Evolutionary conservation across 1,284 basidiomycete species (phyloP).

Genomic region (Anthracocystis walkeri): DNA sequence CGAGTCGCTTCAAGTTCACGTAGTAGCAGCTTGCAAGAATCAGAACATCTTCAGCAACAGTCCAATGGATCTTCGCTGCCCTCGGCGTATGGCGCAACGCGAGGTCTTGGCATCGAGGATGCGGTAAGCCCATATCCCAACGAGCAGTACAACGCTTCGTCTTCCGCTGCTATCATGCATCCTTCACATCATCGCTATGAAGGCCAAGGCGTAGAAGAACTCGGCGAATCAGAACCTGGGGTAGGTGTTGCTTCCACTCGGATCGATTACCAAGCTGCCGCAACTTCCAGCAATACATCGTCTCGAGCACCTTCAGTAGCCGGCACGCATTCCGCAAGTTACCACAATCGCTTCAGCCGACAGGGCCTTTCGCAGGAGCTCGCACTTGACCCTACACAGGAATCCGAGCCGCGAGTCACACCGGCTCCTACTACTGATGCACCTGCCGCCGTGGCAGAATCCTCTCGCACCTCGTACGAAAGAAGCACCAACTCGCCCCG

Average conservation of each 20-base stretch:
- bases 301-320: constrained; percentile 41
- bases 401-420: constrained; percentile 3
- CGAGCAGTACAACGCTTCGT: not conserved
- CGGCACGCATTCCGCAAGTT: constrained; percentile 21
- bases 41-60: not conserved
- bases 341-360: constrained; percentile 50
- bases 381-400: constrained; percentile 8
- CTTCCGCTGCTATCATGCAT: not conserved
- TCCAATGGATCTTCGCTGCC: constrained; percentile 1
- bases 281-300: constrained; percentile 19
- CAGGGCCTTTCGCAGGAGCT: constrained; percentile 19
- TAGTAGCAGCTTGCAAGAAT: constrained; percentile 10
- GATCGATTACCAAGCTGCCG: not conserved
- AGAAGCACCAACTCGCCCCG: constrained; percentile 20
- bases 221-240: not conserved
- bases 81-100: constrained; percentile 6
- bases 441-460: not conserved
- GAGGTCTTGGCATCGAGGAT: constrained; percentile 29
- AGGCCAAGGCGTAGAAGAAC: not conserved
- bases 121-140: too few species aligned
- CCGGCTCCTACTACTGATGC: constrained; percentile 2
- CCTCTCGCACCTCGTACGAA: constrained; percentile 18
- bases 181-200: not conserved
- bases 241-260: constrained; percentile 22
- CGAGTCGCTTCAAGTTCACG: constrained; percentile 10